Conservation (phyloP, 345 rosid species). For the Gynandropsis gynandra region DNA sequence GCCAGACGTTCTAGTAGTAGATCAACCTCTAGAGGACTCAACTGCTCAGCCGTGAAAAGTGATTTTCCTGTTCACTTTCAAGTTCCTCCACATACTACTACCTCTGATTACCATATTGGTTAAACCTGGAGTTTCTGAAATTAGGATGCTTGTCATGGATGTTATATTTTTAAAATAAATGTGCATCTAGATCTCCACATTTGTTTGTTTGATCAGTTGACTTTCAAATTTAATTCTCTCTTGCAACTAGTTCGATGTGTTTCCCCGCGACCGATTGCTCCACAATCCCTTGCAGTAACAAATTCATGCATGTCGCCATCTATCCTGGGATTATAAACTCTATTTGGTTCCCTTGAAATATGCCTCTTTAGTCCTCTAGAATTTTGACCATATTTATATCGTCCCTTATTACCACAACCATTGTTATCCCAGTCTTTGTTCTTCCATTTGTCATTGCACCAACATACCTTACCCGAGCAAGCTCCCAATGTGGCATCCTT, state of each 20-base stretch:
- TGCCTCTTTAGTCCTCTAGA: constrained; percentile 25
- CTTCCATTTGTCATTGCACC: constrained; percentile 18
- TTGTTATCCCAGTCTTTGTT: constrained; percentile 21
- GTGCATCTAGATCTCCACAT: constrained; percentile 37
- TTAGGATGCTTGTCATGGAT: no score
- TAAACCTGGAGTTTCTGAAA: constrained; percentile 37
- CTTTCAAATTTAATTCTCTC: constrained; percentile 25
- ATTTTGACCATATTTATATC: constrained; percentile 8
- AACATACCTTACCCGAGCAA: constrained; percentile 22
- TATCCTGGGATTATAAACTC: constrained; percentile 25
- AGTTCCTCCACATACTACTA: no score
- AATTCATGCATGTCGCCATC: constrained; percentile 7
- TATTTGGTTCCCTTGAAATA: constrained; percentile 16
- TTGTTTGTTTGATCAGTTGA: constrained; percentile 24
- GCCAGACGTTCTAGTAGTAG: no score
- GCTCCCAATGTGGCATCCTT: constrained; percentile 18
- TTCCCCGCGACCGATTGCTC: constrained; percentile 7
- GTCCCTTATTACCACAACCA: constrained; percentile 12
- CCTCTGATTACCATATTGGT: constrained; percentile 29
- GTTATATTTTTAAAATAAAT: constrained; percentile 37
- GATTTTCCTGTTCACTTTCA: no score
- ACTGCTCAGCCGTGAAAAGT: constrained; percentile 30
- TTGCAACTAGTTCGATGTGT: no score
- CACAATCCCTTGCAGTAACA: no score
- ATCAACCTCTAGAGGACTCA: constrained; percentile 6